These are phyloP conservation scores for Lepidopterella palustris DNA, from an alignment of 495 filamentous ascomycete genomes.

Conservation along the genomic window DNA sequence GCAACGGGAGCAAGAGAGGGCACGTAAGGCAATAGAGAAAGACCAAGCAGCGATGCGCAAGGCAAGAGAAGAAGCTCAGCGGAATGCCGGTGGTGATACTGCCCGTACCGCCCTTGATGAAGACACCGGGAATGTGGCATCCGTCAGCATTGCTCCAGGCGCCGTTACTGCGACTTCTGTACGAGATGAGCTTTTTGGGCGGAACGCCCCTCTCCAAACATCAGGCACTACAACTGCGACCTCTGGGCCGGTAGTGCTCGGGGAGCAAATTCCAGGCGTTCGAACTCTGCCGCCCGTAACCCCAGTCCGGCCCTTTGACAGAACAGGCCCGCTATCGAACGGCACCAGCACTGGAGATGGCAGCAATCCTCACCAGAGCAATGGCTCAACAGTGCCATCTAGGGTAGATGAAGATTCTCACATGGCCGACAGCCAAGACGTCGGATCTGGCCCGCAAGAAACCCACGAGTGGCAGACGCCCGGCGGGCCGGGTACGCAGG, in stretches of 20 bases:
- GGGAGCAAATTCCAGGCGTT: constrained; percentile 45
- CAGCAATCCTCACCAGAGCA: constrained; percentile 50
- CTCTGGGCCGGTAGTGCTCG: constrained; percentile 55
- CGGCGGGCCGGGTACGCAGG: constrained; percentile 29
- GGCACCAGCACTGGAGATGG: constrained; percentile 45
- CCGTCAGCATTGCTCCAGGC: too few relatives aligned
- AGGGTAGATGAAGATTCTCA: constrained; percentile 46
- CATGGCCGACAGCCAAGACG: constrained; percentile 53
- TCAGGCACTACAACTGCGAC: constrained; percentile 40
- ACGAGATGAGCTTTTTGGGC: too few relatives aligned
- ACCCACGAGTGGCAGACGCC: constrained; percentile 33
- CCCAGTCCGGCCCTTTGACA: constrained; percentile 41
- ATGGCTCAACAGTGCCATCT: constrained; percentile 60
- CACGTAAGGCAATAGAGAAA: constrained; percentile 45
- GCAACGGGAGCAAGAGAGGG: constrained; percentile 53
- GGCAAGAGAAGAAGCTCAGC: too few relatives aligned
- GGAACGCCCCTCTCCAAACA: constrained; percentile 47
- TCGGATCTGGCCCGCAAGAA: constrained; percentile 42
- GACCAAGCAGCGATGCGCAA: too few relatives aligned
- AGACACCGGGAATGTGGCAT: too few relatives aligned
- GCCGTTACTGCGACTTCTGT: too few relatives aligned
- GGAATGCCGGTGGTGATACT: too few relatives aligned
- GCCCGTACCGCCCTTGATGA: too few relatives aligned
- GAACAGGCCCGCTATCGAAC: constrained; percentile 48
- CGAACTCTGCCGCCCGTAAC: constrained; percentile 45